Percentiles rank a stretch among this genome's conserved stretches.
phyloP scores from a whole-genome alignment of 345 rosid species.

The Camelina sativa region DNA sequence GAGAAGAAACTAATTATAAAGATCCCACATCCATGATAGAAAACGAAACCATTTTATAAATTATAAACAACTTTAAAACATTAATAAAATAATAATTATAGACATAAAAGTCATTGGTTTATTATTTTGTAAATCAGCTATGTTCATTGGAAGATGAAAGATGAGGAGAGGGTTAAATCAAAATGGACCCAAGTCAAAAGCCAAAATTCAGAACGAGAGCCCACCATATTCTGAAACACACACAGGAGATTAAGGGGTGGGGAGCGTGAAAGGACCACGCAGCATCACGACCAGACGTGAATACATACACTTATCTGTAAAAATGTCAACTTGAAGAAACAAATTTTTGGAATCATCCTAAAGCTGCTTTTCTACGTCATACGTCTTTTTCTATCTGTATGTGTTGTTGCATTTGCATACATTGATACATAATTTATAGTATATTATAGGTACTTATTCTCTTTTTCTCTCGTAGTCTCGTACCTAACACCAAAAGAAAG shows the following conservation, averaged over 20 bases:
- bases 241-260: background rate
- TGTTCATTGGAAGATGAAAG: slow-evolving; percentile 19
- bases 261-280: slow-evolving; percentile 19
- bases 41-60: background rate
- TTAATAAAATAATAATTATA: background rate
- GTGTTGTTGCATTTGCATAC: slow-evolving; percentile 14
- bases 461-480: slow-evolving; percentile 28
- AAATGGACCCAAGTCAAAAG: slow-evolving; percentile 38
- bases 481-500: slow-evolving; percentile 32
- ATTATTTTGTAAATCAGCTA: background rate
- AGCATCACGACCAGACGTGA: slow-evolving; percentile 43
- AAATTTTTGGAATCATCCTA: slow-evolving; percentile 36
- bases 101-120: slow-evolving; percentile 27
- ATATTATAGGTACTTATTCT: background rate
- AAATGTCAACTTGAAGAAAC: slow-evolving; percentile 47
- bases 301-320: slow-evolving; percentile 36
- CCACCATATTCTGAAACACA: slow-evolving; percentile 16
- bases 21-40: background rate
- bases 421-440: background rate
- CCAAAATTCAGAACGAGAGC: slow-evolving; percentile 6
- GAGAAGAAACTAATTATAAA: background rate
- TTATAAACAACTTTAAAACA: background rate
- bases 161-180: background rate
- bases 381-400: slow-evolving; percentile 41
- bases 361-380: slow-evolving; percentile 41